phyloP scores from a whole-genome alignment of 2,329 filamentous ascomycete species.

The Waltergamsia citrina region DNA sequence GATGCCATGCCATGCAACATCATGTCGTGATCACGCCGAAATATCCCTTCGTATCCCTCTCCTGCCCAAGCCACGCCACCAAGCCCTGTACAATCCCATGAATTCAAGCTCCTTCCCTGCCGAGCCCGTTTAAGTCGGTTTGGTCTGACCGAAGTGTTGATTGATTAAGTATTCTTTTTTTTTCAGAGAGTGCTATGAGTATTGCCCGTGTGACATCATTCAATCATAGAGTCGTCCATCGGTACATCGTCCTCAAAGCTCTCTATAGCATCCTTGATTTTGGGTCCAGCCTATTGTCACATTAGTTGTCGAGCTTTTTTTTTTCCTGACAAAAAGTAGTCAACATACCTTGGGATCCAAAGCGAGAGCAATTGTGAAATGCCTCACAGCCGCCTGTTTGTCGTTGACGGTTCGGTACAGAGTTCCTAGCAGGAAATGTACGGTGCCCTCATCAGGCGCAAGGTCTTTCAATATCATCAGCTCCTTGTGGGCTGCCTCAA shows the following conservation, averaged over 20 bases:
- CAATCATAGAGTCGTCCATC: slow-evolving; percentile 57
- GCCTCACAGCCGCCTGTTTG: slow-evolving; percentile 73
- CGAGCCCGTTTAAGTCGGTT: too few relatives aligned
- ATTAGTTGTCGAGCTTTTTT: slow-evolving; percentile 9
- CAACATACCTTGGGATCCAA: slow-evolving; percentile 82
- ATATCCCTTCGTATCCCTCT: slow-evolving; percentile 6
- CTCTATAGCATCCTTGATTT: slow-evolving; percentile 96
- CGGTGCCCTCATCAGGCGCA: slow-evolving; percentile 88
- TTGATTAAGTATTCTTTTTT: too few relatives aligned
- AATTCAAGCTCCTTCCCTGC: too few relatives aligned
- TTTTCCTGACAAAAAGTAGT: too few relatives aligned
- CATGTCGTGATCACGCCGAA: slow-evolving; percentile 13
- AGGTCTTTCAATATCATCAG: slow-evolving; percentile 82
- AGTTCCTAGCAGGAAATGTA: slow-evolving; percentile 88
- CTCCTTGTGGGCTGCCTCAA: slow-evolving; percentile 68
- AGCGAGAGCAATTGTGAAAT: slow-evolving; percentile 92
- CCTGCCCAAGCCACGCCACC: background rate
- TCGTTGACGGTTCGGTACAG: slow-evolving; percentile 66
- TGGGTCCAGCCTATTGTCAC: slow-evolving; percentile 66
- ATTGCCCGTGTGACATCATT: slow-evolving; percentile 25
- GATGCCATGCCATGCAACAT: slow-evolving; percentile 27
- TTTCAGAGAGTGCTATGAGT: too few relatives aligned
- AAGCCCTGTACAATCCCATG: too few relatives aligned
- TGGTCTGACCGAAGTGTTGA: too few relatives aligned
- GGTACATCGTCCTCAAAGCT: slow-evolving; percentile 73